phyloP scores from a whole-genome alignment of 768 basidiomycete species.

The Serendipita sp. region DNA sequence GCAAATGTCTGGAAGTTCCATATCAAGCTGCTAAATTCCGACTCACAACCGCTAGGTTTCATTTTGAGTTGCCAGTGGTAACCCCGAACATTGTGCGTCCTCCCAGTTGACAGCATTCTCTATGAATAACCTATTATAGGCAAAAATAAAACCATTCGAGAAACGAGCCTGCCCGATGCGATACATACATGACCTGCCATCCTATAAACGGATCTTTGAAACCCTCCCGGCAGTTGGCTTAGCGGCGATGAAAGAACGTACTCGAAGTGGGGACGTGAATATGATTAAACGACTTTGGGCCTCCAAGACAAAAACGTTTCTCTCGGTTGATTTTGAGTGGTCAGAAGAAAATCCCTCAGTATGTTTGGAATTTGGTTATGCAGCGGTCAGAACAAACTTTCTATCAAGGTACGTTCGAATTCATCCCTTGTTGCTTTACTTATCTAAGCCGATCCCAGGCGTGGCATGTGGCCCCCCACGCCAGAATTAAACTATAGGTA shows the following conservation, averaged over 20 bases:
- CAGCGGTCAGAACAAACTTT: conserved; percentile 58
- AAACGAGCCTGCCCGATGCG: conserved; percentile 51
- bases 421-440: neutral
- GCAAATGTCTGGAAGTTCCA: no score
- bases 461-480: conserved; percentile 59
- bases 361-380: conserved; percentile 70
- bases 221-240: conserved; percentile 57
- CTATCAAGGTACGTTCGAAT: conserved; percentile 41
- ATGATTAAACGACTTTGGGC: conserved; percentile 56
- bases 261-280: conserved; percentile 49
- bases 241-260: conserved; percentile 46
- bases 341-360: conserved; percentile 54
- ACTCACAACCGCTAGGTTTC: no score
- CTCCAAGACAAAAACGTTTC: conserved; percentile 52
- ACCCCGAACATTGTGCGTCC: no score
- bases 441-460: conserved; percentile 23
- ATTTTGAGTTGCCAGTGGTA: no score
- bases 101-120: no score
- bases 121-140: neutral
- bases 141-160: conserved; percentile 38
- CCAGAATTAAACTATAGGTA: conserved; percentile 68
- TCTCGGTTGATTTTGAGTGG: conserved; percentile 62
- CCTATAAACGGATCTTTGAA: conserved; percentile 54
- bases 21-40: no score
- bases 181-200: conserved; percentile 46